Evolutionary conservation across 1,139 yeast species (phyloP).

Genomic region (Scheffersomyces lignicola): DNA sequence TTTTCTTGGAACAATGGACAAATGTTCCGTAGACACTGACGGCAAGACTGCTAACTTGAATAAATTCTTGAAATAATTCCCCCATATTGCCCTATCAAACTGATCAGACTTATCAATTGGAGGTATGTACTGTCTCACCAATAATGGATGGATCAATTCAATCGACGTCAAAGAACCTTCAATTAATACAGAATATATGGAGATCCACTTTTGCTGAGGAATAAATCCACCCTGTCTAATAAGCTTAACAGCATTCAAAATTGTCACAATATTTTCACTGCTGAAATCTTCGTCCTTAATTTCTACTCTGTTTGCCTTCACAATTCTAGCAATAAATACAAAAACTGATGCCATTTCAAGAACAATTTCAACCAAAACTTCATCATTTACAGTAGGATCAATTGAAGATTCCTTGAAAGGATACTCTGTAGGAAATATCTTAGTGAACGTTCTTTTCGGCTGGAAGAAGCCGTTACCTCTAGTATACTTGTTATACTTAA

Average conservation of each 20-base stretch:
- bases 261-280: conserved; percentile 45
- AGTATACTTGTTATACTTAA: conserved; percentile 54
- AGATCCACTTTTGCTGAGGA: conserved; percentile 70
- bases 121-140: conserved; percentile 58
- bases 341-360: conserved; percentile 67
- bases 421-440: conserved; percentile 64
- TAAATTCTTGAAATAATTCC: conserved; percentile 59
- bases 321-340: conserved; percentile 55
- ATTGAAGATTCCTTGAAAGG: conserved; percentile 69
- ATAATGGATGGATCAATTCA: conserved; percentile 56
- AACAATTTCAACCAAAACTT: conserved; percentile 68
- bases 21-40: conserved; percentile 62
- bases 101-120: conserved; percentile 45
- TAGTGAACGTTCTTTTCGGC: conserved; percentile 63
- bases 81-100: conserved; percentile 63
- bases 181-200: conserved; percentile 61
- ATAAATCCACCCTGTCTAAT: conserved; percentile 59
- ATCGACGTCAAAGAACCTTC: conserved; percentile 60
- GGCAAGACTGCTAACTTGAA: conserved; percentile 54
- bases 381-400: conserved; percentile 75
- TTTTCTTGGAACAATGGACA: conserved; percentile 70
- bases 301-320: conserved; percentile 46
- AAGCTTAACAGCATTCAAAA: conserved; percentile 56
- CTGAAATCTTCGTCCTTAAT: conserved; percentile 31
- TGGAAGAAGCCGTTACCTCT: conserved; percentile 52